A percentile compares a stretch with the other conserved stretches of the same genome.
Evolutionary conservation across 2,329 filamentous ascomycete species (phyloP).

Genomic region (Alternaria ethzedia): DNA sequence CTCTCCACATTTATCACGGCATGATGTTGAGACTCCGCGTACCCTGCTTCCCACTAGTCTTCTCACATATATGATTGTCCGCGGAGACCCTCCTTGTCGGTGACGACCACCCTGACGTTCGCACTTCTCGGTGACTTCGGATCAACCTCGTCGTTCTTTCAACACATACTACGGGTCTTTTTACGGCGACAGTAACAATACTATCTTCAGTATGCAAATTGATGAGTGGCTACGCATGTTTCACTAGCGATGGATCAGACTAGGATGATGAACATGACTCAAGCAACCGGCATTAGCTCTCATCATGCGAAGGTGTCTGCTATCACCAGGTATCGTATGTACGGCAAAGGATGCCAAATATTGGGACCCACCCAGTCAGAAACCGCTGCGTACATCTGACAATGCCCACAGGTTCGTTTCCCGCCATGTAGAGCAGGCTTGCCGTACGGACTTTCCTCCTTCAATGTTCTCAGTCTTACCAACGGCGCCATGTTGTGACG

Average conservation of each 20-base stretch:
- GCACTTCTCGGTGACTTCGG: too few relatives aligned
- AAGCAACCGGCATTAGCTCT: neutral
- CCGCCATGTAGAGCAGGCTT: neutral
- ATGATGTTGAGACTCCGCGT: neutral
- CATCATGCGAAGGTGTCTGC: neutral
- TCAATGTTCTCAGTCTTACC: neutral
- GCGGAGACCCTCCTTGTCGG: neutral
- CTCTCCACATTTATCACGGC: neutral
- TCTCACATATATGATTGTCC: neutral
- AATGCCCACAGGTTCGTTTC: neutral
- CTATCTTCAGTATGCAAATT: neutral
- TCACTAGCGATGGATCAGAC: neutral
- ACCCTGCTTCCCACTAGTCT: neutral
- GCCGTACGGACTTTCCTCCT: neutral
- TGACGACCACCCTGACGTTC: neutral
- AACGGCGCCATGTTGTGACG: neutral
- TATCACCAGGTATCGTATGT: neutral
- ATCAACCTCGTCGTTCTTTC: too few relatives aligned
- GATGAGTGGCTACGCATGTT: neutral
- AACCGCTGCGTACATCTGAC: neutral
- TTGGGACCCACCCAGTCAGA: neutral
- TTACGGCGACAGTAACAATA: too few relatives aligned
- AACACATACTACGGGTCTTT: too few relatives aligned
- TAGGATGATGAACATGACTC: neutral
- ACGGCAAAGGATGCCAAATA: neutral